These are phyloP conservation scores for Arctium lappa DNA, from an alignment of 129 eudicot species.

Conservation along the genomic window DNA sequence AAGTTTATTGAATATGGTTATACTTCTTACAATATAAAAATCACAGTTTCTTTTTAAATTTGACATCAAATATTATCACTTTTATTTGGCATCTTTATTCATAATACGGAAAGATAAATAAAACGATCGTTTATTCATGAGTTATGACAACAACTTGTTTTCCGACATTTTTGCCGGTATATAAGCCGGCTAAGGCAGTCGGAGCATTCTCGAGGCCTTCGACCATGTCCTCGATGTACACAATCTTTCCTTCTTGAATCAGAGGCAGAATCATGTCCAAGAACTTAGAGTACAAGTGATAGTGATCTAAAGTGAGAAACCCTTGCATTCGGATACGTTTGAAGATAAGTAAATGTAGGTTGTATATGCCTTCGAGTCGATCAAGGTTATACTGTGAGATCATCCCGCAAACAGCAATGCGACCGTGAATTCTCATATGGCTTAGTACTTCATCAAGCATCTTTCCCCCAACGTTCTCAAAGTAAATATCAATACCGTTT, in stretches of 20 bases:
- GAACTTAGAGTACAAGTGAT: background rate
- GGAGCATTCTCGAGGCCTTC: constrained; percentile 54
- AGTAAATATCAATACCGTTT: constrained; percentile 55
- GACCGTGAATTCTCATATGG: constrained; percentile 49
- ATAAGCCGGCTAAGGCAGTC: constrained; percentile 49
- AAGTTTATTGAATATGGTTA: background rate
- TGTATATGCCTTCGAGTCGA: constrained; percentile 36
- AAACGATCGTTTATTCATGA: constrained; percentile 15
- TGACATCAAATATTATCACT: background rate
- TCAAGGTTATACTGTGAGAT: constrained; percentile 57
- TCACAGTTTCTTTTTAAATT: background rate
- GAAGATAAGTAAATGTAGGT: background rate
- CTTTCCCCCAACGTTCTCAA: constrained; percentile 66
- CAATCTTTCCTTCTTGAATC: constrained; percentile 38
- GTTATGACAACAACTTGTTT: constrained; percentile 48
- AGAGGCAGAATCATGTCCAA: constrained; percentile 40
- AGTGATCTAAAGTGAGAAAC: background rate
- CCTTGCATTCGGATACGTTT: background rate
- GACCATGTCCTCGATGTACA: constrained; percentile 40
- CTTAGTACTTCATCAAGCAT: constrained; percentile 52
- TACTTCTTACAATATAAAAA: background rate
- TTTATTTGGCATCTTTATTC: background rate
- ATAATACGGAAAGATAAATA: background rate
- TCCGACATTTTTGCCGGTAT: constrained; percentile 42
- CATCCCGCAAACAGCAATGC: constrained; percentile 59